Conservation (phyloP, 805 yeast genomes). For the Babjeviella inositovora region DNA sequence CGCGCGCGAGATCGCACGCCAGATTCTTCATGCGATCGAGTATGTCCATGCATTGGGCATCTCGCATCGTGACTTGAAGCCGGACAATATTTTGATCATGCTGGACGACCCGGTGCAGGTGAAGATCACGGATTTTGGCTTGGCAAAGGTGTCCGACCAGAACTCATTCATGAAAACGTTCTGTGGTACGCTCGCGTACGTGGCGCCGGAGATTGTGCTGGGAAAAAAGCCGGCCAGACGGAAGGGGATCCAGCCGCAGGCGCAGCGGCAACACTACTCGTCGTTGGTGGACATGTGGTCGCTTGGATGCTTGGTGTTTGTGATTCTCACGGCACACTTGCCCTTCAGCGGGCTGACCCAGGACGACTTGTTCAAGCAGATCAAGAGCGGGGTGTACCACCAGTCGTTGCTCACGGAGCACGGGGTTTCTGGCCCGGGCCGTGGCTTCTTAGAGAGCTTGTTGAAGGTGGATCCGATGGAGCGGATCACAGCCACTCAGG, state of each 20-base stretch:
- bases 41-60: slow-evolving; percentile 86
- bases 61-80: slow-evolving; percentile 92
- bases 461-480: slow-evolving; percentile 63
- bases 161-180: slow-evolving; percentile 87
- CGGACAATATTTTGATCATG: slow-evolving; percentile 85
- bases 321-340: slow-evolving; percentile 78
- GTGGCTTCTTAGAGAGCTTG: slow-evolving; percentile 54
- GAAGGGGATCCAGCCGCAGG: slow-evolving; percentile 8
- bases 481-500: slow-evolving; percentile 62
- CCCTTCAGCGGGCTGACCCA: slow-evolving; percentile 94
- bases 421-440: slow-evolving; percentile 50
- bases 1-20: slow-evolving; percentile 72
- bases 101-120: slow-evolving; percentile 82
- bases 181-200: slow-evolving; percentile 93
- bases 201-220: slow-evolving; percentile 84
- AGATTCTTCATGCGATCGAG: slow-evolving; percentile 66
- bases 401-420: slow-evolving; percentile 56
- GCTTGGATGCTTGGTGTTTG: slow-evolving; percentile 86
- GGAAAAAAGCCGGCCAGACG: slow-evolving; percentile 18
- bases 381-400: slow-evolving; percentile 65
- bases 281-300: slow-evolving; percentile 96
- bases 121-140: slow-evolving; percentile 93
- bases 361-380: slow-evolving; percentile 65
- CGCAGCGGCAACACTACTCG: slow-evolving; percentile 31
- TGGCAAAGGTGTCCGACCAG: slow-evolving; percentile 79